Evolutionary conservation across 148 eudicot genomes (phyloP), one percentile per base, ranked within the genome.

Genomic region (Euryodendron excelsum): DNA sequence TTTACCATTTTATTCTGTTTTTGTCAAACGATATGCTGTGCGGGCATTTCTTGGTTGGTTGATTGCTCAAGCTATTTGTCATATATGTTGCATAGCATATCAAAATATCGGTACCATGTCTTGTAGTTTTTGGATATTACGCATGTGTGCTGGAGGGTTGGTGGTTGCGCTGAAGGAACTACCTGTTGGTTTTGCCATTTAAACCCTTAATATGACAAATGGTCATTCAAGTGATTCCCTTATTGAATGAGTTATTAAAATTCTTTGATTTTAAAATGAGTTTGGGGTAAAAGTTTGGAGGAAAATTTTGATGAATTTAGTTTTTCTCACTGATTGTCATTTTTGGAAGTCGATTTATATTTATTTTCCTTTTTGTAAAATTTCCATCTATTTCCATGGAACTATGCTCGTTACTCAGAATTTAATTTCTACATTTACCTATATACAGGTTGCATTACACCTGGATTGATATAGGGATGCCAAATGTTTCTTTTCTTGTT

Each of bases 391-490:
- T 53, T 74, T 25, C 56, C 45, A 14, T 6, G 37, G 17, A 31
- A 18, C 10, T 36, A 36, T 56, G 66, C 74, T 39, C 33, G 25
- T 50, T 44, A 23, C 59, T 20, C 3, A 15, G 45, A 63, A 3
- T 63, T 31, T 59, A 60, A 11, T 75, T 28, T 9, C 30, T 50
- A 12, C 65, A 15, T 64, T 59, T 79, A 53, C 55, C n/a, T 64
- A 20, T 50, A 15, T 78, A 65, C 91, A 95, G 99, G 99, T 84
- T 95, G 77, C 92, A 95, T 78, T 95, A 95, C 77, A 87, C 92
- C 25, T 95, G 97, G 96, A 91, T 95, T 75, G 97, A 91, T 87
- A 77, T 95, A 78, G 99, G 99, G 82, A 90, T 91, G 11, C 99
- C 99, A 56, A 89, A 79, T 70, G 84, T 86, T 65, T 85, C 98